Evolutionary conservation across 352 stramenopile species (phyloP).

Genomic region (Pythium biforme): DNA sequence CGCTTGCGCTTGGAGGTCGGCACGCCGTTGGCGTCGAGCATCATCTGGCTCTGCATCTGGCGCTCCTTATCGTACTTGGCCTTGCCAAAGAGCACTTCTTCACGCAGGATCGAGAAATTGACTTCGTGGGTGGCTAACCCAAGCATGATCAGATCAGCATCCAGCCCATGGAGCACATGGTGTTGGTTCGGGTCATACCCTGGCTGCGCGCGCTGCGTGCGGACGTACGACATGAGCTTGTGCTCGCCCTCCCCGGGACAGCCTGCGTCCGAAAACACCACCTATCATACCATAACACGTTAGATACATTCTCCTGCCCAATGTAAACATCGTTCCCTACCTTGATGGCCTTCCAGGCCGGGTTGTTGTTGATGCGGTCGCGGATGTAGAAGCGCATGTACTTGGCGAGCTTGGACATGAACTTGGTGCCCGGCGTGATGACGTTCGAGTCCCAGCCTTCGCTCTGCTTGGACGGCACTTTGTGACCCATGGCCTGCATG

Average conservation of each 20-base stretch:
- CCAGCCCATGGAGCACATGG: constrained; percentile 97
- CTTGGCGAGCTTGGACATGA: constrained; percentile 95
- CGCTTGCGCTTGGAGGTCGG: constrained; percentile 69
- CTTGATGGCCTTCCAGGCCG: constrained; percentile 94
- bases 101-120: constrained; percentile 98
- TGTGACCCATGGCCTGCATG: constrained; percentile 88
- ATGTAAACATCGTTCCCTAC: too few relatives aligned
- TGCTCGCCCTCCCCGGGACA: constrained; percentile 99
- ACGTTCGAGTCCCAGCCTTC: constrained; percentile 98
- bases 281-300: constrained; percentile 26
- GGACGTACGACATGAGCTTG: constrained; percentile 99
- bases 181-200: constrained; percentile 97
- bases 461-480: constrained; percentile 74
- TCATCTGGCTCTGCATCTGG: constrained; percentile 57
- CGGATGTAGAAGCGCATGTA: constrained; percentile 92
- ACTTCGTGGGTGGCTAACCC: constrained; percentile 97
- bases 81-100: constrained; percentile 91
- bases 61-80: constrained; percentile 76
- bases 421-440: constrained; percentile 99
- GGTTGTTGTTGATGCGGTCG: constrained; percentile 93
- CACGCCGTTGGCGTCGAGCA: constrained; percentile 76
- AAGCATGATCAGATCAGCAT: constrained; percentile 99
- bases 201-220: constrained; percentile 91
- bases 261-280: constrained; percentile 96
- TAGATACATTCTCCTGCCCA: background rate